Percentiles rank a stretch among this genome's conserved stretches.
phyloP scores from a whole-genome alignment of 768 basidiomycete genomes.

The Wakefieldia striispora region DNA sequence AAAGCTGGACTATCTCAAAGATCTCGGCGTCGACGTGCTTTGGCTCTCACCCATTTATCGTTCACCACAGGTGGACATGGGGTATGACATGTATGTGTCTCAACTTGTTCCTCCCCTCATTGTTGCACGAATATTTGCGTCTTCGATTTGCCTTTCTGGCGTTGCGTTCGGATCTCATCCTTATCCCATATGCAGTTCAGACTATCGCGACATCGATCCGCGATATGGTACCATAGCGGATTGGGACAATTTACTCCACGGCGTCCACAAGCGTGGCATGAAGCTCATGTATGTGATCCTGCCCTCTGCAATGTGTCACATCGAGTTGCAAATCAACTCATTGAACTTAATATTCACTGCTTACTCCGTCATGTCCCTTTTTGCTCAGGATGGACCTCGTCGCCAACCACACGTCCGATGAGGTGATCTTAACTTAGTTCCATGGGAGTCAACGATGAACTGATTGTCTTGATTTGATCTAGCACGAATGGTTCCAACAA shows the following conservation, averaged over 20 bases:
- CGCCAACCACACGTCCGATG: constrained; percentile 69
- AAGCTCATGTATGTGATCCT: constrained; percentile 55
- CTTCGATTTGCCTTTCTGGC: not conserved
- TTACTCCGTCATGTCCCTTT: constrained; percentile 3
- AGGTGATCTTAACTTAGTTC: constrained; percentile 35
- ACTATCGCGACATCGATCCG: constrained; percentile 63
- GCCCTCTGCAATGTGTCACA: constrained; percentile 13
- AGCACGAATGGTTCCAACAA: constrained; percentile 73
- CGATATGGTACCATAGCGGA: constrained; percentile 63
- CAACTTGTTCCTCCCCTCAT: not conserved
- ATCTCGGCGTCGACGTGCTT: constrained; percentile 63
- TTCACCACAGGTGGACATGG: constrained; percentile 70
- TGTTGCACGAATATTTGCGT: no score
- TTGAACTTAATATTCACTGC: not conserved
- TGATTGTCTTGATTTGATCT: constrained; percentile 5
- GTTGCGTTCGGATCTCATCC: constrained; percentile 12
- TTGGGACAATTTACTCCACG: constrained; percentile 54
- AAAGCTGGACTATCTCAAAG: constrained; percentile 67
- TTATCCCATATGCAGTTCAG: constrained; percentile 41
- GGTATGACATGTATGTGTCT: constrained; percentile 60
- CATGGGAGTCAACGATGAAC: not conserved
- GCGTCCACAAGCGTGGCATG: constrained; percentile 61
- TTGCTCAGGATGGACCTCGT: constrained; percentile 69
- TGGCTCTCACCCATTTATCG: constrained; percentile 66
- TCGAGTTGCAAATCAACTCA: constrained; percentile 2